Evolutionary conservation across 2,329 filamentous ascomycete species (phyloP).

Genomic region (Microdochium trichocladiopsis): DNA sequence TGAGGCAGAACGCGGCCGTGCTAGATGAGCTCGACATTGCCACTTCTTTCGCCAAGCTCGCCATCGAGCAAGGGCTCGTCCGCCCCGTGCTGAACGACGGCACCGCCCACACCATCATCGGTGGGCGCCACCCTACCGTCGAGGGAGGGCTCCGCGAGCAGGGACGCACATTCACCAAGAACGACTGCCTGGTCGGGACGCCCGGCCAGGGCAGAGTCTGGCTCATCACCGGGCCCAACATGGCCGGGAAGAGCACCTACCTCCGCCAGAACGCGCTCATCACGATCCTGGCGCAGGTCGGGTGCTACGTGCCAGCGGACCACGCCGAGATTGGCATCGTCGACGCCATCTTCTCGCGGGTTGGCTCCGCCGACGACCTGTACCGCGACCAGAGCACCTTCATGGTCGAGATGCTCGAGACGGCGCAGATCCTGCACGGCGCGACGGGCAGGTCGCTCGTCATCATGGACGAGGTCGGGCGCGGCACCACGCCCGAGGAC

Average conservation of each 20-base stretch:
- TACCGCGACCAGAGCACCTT: constrained; percentile 94
- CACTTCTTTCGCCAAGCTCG: constrained; percentile 76
- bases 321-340: constrained; percentile 84
- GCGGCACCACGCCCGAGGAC: constrained; percentile 90
- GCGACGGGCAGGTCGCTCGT: constrained; percentile 83
- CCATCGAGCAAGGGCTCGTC: constrained; percentile 64
- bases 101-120: constrained; percentile 67
- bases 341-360: constrained; percentile 92
- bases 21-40: constrained; percentile 91
- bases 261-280: constrained; percentile 93
- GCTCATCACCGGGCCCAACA: constrained; percentile 82
- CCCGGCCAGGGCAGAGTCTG: constrained; percentile 56
- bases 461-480: constrained; percentile 97
- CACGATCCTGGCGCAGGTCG: constrained; percentile 85
- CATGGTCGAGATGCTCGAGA: constrained; percentile 99
- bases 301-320: constrained; percentile 84
- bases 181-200: constrained; percentile 77
- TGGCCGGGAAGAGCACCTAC: constrained; percentile 97
- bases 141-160: constrained; percentile 73
- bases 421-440: constrained; percentile 78
- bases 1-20: constrained; percentile 84
- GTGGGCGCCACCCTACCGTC: constrained; percentile 87
- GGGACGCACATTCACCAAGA: constrained; percentile 75
- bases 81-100: constrained; percentile 64
- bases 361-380: constrained; percentile 92